Conservation (phyloP, 768 basidiomycete species). For the Rhizopogon sp. region DNA sequence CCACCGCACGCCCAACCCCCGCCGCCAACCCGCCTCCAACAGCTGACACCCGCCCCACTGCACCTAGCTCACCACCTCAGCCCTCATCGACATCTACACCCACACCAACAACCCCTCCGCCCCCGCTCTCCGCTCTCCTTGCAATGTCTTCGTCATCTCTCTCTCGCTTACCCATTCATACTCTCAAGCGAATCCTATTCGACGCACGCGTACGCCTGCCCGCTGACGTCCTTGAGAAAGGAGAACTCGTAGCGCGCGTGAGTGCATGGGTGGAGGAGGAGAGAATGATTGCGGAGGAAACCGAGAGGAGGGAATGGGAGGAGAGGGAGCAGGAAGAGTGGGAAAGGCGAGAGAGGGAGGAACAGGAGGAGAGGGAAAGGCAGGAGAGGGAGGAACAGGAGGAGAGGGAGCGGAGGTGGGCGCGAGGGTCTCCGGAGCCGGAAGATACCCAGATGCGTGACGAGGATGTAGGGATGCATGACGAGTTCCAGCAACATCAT, state of each 20-base stretch:
- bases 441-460: background rate
- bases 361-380: conserved; percentile 11
- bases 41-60: conserved; percentile 1
- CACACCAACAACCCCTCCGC: conserved; percentile 26
- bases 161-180: conserved; percentile 56
- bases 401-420: conserved; percentile 8
- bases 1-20: conserved; percentile 5
- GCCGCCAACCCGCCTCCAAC: conserved; percentile 13
- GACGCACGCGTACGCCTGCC: conserved; percentile 68
- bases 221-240: conserved; percentile 70
- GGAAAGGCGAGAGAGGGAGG: conserved; percentile 4
- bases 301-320: conserved; percentile 23
- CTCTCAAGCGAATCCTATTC: conserved; percentile 76
- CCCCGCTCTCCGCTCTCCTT: conserved; percentile 63
- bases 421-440: conserved; percentile 10
- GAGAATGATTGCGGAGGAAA: conserved; percentile 38
- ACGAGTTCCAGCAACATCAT: conserved; percentile 2
- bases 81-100: conserved; percentile 38
- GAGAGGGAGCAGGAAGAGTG: conserved; percentile 15
- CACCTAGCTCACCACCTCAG: conserved; percentile 19
- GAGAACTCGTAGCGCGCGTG: conserved; percentile 75
- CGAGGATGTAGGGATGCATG: conserved; percentile 3
- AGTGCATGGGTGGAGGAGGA: conserved; percentile 60
- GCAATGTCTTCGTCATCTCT: conserved; percentile 53
- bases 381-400: conserved; percentile 4